Base-by-base conservation (phyloP, 805 yeast genomes). In the Vanderwaltozyma verrucispora region DNA sequence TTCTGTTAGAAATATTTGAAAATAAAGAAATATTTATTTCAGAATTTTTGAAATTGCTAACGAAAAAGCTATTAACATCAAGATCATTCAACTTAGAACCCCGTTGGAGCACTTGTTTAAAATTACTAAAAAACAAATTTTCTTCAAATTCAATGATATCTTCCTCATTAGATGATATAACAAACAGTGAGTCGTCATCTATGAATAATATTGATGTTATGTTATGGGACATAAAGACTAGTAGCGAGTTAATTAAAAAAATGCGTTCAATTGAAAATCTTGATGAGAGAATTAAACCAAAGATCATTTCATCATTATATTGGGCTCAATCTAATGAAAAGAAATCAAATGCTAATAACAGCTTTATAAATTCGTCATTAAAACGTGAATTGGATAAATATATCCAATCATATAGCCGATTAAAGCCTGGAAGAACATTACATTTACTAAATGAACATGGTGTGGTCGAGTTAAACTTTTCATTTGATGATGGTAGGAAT, bases 171-270 rank as follows among this genome's bases (percentile, higher is more conserved):
- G n/a, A n/a, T n/a, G n/a, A n/a, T n/a, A n/a, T n/a, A n/a, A n/a
- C n/a, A n/a, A n/a, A n/a, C n/a, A n/a, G n/a, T n/a, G 39, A 36
- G 10, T 13, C 36, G 13, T 31, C 53, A 2, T 44, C 46, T 26
- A 41, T 88, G 46, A 72, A 71, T 35, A 73, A 75, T 18, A 65
- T 87, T 36, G 94, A 84, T 50, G 85, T 89, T 8, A 92, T 92
- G 97, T 65, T 87, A 14, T 61, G 71, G 28, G 95, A 86, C 55
- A 67, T 87, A 9, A 52, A 62, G 15, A 74, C 72, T 20, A 80
- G 94, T 47, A 62, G 67, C 37, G 47, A 50, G 3, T 55, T 74
- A 8, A 74, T 77, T 45, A 39, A 42, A 3, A 40, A 50, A 5
- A 59, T 74, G 14, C 69, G 64, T 37, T 39, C 28, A 42, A 54